These are phyloP conservation scores for Penicillium atrosanguineum DNA, from an alignment of 495 filamentous ascomycete genomes.

Conservation along the genomic window DNA sequence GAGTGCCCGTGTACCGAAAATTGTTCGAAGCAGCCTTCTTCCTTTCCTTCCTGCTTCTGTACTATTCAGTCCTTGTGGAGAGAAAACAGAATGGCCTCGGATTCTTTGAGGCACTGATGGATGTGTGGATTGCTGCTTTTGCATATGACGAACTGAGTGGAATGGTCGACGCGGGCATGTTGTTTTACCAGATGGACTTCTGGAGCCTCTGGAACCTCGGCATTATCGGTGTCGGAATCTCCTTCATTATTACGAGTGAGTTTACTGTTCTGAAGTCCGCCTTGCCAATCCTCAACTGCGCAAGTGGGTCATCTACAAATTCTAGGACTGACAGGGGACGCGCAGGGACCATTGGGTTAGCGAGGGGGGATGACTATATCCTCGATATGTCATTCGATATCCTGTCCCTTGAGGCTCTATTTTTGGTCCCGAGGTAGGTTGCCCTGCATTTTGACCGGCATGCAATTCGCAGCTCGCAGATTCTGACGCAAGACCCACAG, in stretches of 20 bases:
- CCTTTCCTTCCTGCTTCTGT: constrained; percentile 72
- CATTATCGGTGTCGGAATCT: constrained; percentile 78
- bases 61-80: constrained; percentile 79
- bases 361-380: constrained; percentile 55
- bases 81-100: constrained; percentile 49
- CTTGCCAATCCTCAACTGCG: constrained; percentile 4
- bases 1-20: constrained; percentile 91
- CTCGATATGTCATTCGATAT: constrained; percentile 84
- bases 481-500: constrained; percentile 34
- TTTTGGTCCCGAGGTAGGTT: constrained; percentile 74
- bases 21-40: constrained; percentile 88
- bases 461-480: not conserved
- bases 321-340: constrained; percentile 8
- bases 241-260: constrained; percentile 71
- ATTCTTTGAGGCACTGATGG: constrained; percentile 51
- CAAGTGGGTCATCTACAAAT: not conserved
- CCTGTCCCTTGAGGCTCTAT: constrained; percentile 81
- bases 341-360: constrained; percentile 70
- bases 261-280: constrained; percentile 17
- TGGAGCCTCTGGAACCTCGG: constrained; percentile 89
- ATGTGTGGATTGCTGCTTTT: constrained; percentile 78
- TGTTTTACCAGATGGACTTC: constrained; percentile 84
- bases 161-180: constrained; percentile 73
- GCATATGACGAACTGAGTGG: constrained; percentile 83
- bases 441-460: not conserved